Evolutionary conservation across 192 early-diverging fungal species (phyloP), one percentile per base, ranked within the genome.

Genomic region (Kickxella alabastrina): DNA sequence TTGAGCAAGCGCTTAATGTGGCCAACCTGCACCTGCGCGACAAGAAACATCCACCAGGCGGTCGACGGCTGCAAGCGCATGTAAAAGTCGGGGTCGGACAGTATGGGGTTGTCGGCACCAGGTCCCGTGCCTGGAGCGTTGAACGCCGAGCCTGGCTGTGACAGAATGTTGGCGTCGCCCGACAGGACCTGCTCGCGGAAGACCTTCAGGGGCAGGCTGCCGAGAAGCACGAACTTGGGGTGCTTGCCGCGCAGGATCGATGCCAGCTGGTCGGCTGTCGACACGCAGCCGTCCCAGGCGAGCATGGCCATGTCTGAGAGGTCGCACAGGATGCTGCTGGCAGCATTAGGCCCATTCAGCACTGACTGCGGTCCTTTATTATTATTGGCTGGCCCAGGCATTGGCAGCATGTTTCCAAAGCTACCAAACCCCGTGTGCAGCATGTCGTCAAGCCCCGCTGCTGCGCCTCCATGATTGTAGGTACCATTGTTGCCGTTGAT

Each of bases 1-100:
- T 60, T 58, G 12, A 75, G 50, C 57, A 75, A 23, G 4, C 72
- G 64, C 65, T 75, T 75, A 60, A 75, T 75, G 18, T 75, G 72
- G 15, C 72, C 72, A 27, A 75, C 72, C 36, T 75, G 72, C 39
- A 75, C 72, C 49, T 75, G 72, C 7, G 72, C 72, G 3, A 75
- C 72, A 6, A 75, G 40, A 37, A 68, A 75, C 64, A 75, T 75
- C 72, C 72, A 75, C 72, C 72, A 75, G 2, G 72, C 72, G 0
- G 72, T 75, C 17, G 72, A 75, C 14, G 72, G 72, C 65, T 75
- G 72, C 49, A 75, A 45, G 28, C 72, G 64, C 72, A 75, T 75
- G 49, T 75, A 75, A 38, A 75, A 68, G 26, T 75, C 72, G 1
- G 72, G 72, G 23, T 75, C 72, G 0, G 65, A 68, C 42, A 75